Evolutionary conservation across 257 asterid genomes (phyloP).

Genomic region (Solanum chiquidenum): DNA sequence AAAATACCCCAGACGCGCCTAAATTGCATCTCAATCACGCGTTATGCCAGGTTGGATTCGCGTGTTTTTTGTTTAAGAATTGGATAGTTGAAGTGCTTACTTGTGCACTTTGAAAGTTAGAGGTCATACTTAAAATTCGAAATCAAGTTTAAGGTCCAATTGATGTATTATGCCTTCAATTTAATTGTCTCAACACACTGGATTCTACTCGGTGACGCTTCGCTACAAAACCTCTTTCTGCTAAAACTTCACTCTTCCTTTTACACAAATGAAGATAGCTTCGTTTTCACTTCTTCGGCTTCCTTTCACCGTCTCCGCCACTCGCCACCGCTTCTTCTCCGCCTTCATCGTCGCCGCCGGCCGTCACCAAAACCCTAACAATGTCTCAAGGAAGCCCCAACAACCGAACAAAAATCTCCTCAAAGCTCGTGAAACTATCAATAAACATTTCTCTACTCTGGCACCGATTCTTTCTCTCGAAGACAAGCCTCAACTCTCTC

Average conservation of each 20-base stretch:
- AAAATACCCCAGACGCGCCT: too few relatives aligned
- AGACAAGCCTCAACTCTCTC: conserved; percentile 36
- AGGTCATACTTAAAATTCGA: too few relatives aligned
- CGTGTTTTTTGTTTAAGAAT: too few relatives aligned
- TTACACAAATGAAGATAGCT: conserved; percentile 25
- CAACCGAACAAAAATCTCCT: conserved; percentile 52
- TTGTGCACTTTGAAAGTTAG: accelerated
- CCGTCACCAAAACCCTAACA: conserved; percentile 24
- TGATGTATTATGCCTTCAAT: accelerated
- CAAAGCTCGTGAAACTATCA: conserved; percentile 63
- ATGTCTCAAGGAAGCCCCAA: conserved; percentile 40
- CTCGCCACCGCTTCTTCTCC: conserved; percentile 20
- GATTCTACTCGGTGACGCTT: not conserved
- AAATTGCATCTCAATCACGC: too few relatives aligned
- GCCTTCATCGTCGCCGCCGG: conserved; percentile 22
- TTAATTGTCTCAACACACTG: not conserved
- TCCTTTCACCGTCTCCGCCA: conserved; percentile 16
- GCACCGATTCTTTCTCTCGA: conserved; percentile 57
- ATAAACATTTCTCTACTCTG: conserved; percentile 42
- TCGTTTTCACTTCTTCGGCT: conserved; percentile 12
- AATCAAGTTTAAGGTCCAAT: too few relatives aligned
- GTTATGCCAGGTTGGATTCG: too few relatives aligned
- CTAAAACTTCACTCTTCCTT: not conserved
- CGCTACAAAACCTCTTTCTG: not conserved
- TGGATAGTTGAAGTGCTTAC: too few relatives aligned